These are phyloP conservation scores for Fennellomyces sp. DNA, from an alignment of 371 early-diverging fungal species.

Conservation along the genomic window DNA sequence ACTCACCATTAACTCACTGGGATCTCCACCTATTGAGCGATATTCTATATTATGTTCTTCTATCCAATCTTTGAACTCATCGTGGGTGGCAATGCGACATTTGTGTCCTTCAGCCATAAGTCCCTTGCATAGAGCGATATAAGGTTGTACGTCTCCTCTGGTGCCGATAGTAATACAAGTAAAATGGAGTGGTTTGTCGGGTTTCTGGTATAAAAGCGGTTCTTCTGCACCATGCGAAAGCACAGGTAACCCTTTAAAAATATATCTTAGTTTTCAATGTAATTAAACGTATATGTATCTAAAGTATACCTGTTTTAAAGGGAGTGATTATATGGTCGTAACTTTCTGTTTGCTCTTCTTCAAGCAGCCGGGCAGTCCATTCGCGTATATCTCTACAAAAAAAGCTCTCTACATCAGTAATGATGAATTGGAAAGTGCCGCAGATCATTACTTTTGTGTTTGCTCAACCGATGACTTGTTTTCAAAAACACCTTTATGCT, in stretches of 20 bases:
- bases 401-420: background rate
- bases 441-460: conserved; percentile 8
- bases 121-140: conserved; percentile 80
- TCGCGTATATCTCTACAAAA: conserved; percentile 20
- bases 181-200: conserved; percentile 64
- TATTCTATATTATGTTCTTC: conserved; percentile 80
- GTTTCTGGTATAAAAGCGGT: conserved; percentile 12
- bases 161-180: conserved; percentile 87
- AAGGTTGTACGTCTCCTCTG: conserved; percentile 88
- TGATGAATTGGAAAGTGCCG: background rate
- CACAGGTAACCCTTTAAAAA: conserved; percentile 19
- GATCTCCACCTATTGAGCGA: conserved; percentile 72
- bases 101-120: conserved; percentile 74
- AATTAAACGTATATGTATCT: background rate
- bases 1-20: conserved; percentile 64
- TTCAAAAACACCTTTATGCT: conserved; percentile 19
- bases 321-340: background rate
- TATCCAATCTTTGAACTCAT: conserved; percentile 77
- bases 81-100: conserved; percentile 79
- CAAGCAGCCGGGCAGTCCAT: conserved; percentile 36
- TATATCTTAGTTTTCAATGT: too few species aligned
- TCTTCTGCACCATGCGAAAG: conserved; percentile 16
- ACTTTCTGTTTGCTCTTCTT: conserved; percentile 20
- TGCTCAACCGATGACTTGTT: conserved; percentile 8
- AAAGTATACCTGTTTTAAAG: background rate